Percentiles rank a stretch among this genome's conserved stretches.
phyloP scores from a whole-genome alignment of 2,329 filamentous ascomycete genomes.

The Epichloe brachyelytri region DNA sequence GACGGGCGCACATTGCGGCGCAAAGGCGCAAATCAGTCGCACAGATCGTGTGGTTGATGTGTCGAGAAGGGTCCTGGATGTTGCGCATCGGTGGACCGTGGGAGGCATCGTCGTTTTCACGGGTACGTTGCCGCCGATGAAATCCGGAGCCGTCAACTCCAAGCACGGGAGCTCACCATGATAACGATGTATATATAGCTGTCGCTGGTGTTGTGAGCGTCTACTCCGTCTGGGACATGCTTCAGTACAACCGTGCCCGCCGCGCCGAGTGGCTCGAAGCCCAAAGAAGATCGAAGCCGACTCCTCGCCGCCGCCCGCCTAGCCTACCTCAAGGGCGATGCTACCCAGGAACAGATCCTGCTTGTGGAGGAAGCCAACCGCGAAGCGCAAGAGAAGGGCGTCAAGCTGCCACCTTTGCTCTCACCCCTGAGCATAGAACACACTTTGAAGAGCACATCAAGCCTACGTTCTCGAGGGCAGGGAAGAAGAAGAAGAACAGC shows the following conservation, averaged over 20 bases:
- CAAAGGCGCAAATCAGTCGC: slow-evolving; percentile 42
- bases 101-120: slow-evolving; percentile 42
- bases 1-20: slow-evolving; percentile 55
- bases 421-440: slow-evolving; percentile 26
- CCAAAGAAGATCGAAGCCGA: slow-evolving; percentile 41
- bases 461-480: slow-evolving; percentile 16
- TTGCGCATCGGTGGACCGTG: slow-evolving; percentile 42
- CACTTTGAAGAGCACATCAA: slow-evolving; percentile 23
- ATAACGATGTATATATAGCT: slow-evolving; percentile 19
- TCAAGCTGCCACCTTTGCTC: slow-evolving; percentile 38
- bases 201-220: slow-evolving; percentile 42
- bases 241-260: slow-evolving; percentile 46
- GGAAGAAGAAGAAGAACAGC: slow-evolving; percentile 5
- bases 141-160: background rate
- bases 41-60: slow-evolving; percentile 36
- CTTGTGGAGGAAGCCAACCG: slow-evolving; percentile 45
- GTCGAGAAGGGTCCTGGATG: slow-evolving; percentile 39
- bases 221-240: slow-evolving; percentile 50
- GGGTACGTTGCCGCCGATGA: slow-evolving; percentile 25
- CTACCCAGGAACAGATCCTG: slow-evolving; percentile 40
- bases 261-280: slow-evolving; percentile 45
- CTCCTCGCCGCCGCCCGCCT: slow-evolving; percentile 44
- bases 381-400: slow-evolving; percentile 30
- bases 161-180: too few species aligned
- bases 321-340: slow-evolving; percentile 45